Percentiles rank a stretch among this genome's conserved stretches.
Conservation (phyloP, 2,329 filamentous ascomycete species). For the Anisogramma anomala region DNA sequence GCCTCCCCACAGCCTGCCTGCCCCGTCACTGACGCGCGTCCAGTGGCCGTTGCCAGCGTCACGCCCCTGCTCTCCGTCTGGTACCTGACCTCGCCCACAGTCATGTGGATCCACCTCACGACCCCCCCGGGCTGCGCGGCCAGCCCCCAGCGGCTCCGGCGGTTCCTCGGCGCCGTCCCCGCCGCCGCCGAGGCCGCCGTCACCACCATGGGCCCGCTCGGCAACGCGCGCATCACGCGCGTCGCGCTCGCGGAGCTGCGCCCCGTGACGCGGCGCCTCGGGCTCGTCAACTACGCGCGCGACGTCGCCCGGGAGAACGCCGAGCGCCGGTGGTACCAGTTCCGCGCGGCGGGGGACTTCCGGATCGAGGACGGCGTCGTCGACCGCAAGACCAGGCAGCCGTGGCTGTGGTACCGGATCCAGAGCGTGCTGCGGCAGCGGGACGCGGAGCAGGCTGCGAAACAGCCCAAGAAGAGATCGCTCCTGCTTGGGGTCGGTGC, state of each 20-base stretch:
- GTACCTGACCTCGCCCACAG: constrained; percentile 57
- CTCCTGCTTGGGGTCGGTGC: too few relatives aligned
- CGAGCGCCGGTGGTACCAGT: constrained; percentile 26
- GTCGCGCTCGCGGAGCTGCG: constrained; percentile 25
- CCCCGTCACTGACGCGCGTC: background rate
- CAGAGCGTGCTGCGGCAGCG: constrained; percentile 11
- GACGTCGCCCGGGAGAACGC: constrained; percentile 21
- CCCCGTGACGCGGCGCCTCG: constrained; percentile 22
- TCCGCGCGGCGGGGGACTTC: constrained; percentile 26
- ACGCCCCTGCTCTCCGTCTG: constrained; percentile 54
- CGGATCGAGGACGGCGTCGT: constrained; percentile 20
- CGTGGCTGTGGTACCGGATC: constrained; percentile 28
- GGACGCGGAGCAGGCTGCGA: too few relatives aligned
- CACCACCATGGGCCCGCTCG: constrained; percentile 44
- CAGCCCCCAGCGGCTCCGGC: constrained; percentile 43
- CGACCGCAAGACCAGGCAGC: constrained; percentile 18
- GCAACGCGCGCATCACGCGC: constrained; percentile 35
- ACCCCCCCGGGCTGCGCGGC: constrained; percentile 54
- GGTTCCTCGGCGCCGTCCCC: constrained; percentile 38
- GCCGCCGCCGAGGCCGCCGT: constrained; percentile 35
- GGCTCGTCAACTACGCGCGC: constrained; percentile 29
- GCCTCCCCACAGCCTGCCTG: background rate
- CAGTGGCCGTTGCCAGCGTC: constrained; percentile 48
- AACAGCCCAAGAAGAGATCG: too few relatives aligned
- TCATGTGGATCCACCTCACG: constrained; percentile 58